These are phyloP conservation scores for Aspergillus jensenii DNA, from an alignment of 2,329 filamentous ascomycete genomes.

Conservation along the genomic window DNA sequence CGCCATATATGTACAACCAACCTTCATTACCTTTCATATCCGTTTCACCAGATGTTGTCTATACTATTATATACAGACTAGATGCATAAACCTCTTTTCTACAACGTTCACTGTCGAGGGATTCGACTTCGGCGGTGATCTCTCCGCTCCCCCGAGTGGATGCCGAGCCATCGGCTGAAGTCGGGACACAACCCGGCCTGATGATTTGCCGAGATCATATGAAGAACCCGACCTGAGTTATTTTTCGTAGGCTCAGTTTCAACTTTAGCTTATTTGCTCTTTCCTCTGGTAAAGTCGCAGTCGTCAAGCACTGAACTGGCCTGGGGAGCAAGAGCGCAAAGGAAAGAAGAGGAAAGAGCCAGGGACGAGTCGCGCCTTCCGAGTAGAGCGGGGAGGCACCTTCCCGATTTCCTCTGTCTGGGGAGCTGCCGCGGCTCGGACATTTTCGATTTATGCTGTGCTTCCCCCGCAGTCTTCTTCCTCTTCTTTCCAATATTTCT, in stretches of 20 bases:
- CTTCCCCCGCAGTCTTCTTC: background rate
- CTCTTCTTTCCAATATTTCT: background rate
- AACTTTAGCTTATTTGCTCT: constrained; percentile 4
- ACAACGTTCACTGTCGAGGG: background rate
- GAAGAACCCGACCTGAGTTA: constrained; percentile 8
- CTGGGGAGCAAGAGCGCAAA: background rate
- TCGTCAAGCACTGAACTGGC: background rate
- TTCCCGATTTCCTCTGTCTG: background rate
- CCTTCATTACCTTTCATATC: background rate
- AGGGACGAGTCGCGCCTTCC: background rate
- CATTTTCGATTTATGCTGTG: background rate
- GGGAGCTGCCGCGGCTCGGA: constrained; percentile 8
- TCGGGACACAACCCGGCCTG: constrained; percentile 22
- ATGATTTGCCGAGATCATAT: constrained; percentile 17
- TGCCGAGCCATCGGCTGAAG: constrained; percentile 20
- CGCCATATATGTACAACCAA: background rate
- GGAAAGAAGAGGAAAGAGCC: background rate
- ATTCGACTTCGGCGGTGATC: background rate
- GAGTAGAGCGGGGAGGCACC: background rate
- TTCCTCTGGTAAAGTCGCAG: background rate
- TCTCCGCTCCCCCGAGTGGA: constrained; percentile 15
- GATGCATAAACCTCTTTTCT: background rate
- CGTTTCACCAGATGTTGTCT: background rate
- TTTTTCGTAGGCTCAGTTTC: constrained; percentile 2
- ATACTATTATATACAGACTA: background rate